Base-by-base conservation (phyloP, 2,329 filamentous ascomycete genomes). In the Microsporum audouinii region DNA sequence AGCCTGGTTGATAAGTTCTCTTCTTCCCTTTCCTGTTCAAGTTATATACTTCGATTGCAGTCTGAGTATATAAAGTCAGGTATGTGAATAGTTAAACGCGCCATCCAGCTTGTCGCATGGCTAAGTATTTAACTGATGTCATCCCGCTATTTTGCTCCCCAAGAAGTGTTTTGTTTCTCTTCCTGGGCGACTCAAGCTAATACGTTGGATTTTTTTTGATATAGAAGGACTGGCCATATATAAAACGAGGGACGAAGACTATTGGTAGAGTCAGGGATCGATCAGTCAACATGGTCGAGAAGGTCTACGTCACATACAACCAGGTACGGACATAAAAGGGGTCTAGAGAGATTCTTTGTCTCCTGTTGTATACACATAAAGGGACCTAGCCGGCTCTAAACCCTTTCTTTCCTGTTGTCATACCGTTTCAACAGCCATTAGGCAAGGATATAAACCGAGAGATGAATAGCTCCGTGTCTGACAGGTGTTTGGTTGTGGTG, bases 241-340 rank as follows among this genome's bases (percentile, higher is more conserved):
- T 36, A 14, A 43, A 17, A 5, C n/a, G 17, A 47, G n/a, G n/a
- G 17, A 17, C 43, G 3, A 5, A 8, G 23, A 2, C n/a, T 23
- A 17, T 36, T 34, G 6, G 3, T n/a, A 36, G 31, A 12, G 31
- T 7, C 29, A n/a, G 39, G 56, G n/a, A 58, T 45, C 38, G 33
- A 14, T n/a, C 7, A 29, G 39, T 27, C 76, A 87, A 79, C 63
- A 91, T 91, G 88, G 83, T 88, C 66, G 82, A 92, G 76, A 95
- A 95, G 75, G 76, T 91, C 74, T 95, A 92, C 79, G 85, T 94
- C 73, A 94, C 89, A 68, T 95, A 95, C 78, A 95, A 95, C 75
- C 85, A 94, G 84, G 89, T 91, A 79, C 75, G 84, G 68, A 38
- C 10, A 36, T 7, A 31, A 34, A 51, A 17, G 23, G 27, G 5